A percentile compares a stretch with the other conserved stretches of the same genome.
Conservation (phyloP, 2,329 filamentous ascomycete genomes). For the Alternaria novae-zelandiae region DNA sequence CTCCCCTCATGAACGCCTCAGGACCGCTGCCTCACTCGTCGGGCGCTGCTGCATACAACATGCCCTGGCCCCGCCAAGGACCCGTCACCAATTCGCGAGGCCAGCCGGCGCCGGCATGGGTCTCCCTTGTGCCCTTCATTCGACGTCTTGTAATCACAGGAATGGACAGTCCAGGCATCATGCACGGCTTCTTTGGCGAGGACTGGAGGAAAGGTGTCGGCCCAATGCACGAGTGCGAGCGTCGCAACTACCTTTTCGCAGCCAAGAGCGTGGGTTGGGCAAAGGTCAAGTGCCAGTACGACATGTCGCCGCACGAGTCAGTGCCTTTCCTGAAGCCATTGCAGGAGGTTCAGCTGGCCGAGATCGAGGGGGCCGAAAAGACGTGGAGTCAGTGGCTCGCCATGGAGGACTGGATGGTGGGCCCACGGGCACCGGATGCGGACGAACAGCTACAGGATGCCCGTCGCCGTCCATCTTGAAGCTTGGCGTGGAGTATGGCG, state of each 20-base stretch:
- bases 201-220: constrained; percentile 84
- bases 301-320: constrained; percentile 81
- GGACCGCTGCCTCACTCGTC: constrained; percentile 40
- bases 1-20: constrained; percentile 54
- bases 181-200: constrained; percentile 97
- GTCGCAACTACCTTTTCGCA: constrained; percentile 92
- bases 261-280: constrained; percentile 93
- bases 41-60: constrained; percentile 43
- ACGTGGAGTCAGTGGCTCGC: constrained; percentile 94
- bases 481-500: constrained; percentile 28
- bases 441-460: constrained; percentile 33
- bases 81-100: constrained; percentile 48
- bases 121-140: constrained; percentile 86
- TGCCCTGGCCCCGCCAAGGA: constrained; percentile 52
- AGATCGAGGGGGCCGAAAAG: constrained; percentile 82
- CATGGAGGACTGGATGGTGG: constrained; percentile 99
- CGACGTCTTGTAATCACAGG: constrained; percentile 89
- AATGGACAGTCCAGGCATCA: constrained; percentile 83
- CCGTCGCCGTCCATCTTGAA: constrained; percentile 30
- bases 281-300: constrained; percentile 87
- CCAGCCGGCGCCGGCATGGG: constrained; percentile 51
- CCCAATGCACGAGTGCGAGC: constrained; percentile 83
- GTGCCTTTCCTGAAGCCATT: constrained; percentile 87
- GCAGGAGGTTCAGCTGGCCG: constrained; percentile 75
- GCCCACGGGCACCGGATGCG: constrained; percentile 70